phyloP scores from a whole-genome alignment of 2,329 filamentous ascomycete species.

The Polytolypa hystricis region DNA sequence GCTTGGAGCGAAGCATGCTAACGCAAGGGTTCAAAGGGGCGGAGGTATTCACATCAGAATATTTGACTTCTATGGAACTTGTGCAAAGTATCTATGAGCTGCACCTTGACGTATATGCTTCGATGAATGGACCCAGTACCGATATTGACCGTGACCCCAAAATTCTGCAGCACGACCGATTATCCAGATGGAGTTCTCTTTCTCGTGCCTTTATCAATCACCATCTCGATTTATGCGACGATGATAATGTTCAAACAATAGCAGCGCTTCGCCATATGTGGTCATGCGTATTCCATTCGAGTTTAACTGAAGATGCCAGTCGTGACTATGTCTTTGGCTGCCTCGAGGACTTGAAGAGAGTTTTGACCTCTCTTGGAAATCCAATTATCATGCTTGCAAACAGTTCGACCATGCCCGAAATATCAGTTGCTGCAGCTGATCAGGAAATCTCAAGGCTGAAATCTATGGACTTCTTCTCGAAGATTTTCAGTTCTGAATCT shows the following conservation, averaged over 20 bases:
- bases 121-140: constrained; percentile 51
- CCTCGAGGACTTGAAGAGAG: constrained; percentile 50
- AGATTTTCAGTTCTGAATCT: constrained; percentile 72
- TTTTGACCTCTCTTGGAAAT: constrained; percentile 40
- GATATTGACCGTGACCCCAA: constrained; percentile 43
- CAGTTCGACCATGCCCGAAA: constrained; percentile 76
- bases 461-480: constrained; percentile 92
- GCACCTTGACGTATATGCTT: constrained; percentile 54
- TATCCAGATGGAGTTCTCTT: constrained; percentile 50
- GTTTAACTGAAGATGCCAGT: constrained; percentile 42
- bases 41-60: constrained; percentile 20
- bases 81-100: constrained; percentile 54
- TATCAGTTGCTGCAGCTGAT: constrained; percentile 74
- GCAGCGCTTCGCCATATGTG: constrained; percentile 53
- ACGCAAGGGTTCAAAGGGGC: constrained; percentile 8
- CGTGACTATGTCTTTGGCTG: constrained; percentile 52
- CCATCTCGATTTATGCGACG: constrained; percentile 23
- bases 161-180: constrained; percentile 44
- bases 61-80: constrained; percentile 39
- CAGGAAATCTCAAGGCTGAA: constrained; percentile 85
- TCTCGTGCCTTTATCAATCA: constrained; percentile 43
- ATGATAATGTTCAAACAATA: constrained; percentile 25
- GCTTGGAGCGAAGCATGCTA: constrained; percentile 21
- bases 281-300: constrained; percentile 53
- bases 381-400: constrained; percentile 57